Base-by-base conservation (phyloP, 2,329 filamentous ascomycete genomes). In the Bipolaris zeicola region DNA sequence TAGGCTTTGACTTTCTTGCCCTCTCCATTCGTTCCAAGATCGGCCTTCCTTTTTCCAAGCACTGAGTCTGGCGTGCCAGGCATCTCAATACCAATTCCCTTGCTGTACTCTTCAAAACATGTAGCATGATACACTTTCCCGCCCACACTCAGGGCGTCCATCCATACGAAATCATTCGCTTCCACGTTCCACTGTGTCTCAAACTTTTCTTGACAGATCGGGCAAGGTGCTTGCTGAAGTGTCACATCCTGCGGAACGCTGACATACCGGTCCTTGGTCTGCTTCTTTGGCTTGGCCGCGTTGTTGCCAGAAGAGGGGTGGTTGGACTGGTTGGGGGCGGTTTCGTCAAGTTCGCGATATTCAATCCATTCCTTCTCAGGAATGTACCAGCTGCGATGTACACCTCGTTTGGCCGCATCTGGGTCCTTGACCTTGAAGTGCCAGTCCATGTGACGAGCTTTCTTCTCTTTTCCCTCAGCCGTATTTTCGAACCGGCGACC, bases 101-200 rank as follows among this genome's bases (percentile, higher is more conserved):
- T 72, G 22, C 68, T 74, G 24, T 71, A 71, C 77, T 97, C 94
- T 16, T 87, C 85, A 73, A 94, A 91, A 74, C 95, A 99, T 52
- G 88, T 96, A 10, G 89, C 92, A 76, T 99, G 95, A 69, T 92
- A 98, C 14, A 95, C 89, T 61, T 91, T 87, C 53, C 84, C 86
- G 34, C 90, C 90, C 28, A 96, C 86, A 62, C 89, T 85, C 48
- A 90, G 82, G 0, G 94, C 91, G 75, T 99, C 94, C 75, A 92
- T 89, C 91, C 95, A 98, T 38, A 99, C 94, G 85, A 93, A 98
- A 70, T 99, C 94, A 76, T 98, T 92, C 16, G 90, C 90, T 61
- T 96, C 92, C 67, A 96, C 92, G 6, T 94, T 87, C 89, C 92
- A 98, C 63, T 90, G 89, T 63, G 90, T 92, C 78, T 96, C 90